Evolutionary conservation across 768 basidiomycete species (phyloP).

Genomic region (Amanita polypyramis): DNA sequence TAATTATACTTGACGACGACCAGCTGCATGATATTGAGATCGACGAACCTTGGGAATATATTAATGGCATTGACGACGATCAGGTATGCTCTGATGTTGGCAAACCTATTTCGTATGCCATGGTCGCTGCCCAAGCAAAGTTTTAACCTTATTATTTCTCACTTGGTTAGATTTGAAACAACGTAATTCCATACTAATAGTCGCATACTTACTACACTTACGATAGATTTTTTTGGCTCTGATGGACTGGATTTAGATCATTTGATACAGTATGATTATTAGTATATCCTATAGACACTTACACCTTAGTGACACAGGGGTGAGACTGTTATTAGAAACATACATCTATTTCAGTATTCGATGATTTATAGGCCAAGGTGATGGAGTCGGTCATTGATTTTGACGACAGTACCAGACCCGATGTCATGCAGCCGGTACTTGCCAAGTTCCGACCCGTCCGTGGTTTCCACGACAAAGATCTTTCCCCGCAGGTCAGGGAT

Average conservation of each 20-base stretch:
- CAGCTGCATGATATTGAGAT: conserved; percentile 25
- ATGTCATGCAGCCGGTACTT: no score
- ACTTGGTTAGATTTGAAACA: background rate
- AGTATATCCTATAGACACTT: background rate
- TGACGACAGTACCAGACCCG: no score
- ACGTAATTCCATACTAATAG: background rate
- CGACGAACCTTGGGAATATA: conserved; percentile 54
- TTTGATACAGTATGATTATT: background rate
- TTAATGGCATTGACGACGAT: conserved; percentile 30
- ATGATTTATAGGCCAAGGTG: no score
- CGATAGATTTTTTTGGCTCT: background rate
- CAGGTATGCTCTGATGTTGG: conserved; percentile 11
- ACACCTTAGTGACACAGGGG: no score
- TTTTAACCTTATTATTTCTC: background rate
- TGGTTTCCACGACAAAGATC: no score
- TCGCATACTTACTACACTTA: background rate
- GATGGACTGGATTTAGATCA: background rate
- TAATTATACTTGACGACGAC: conserved; percentile 48
- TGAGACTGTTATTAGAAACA: no score
- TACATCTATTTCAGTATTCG: no score
- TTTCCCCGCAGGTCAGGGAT: no score
- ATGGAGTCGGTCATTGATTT: no score
- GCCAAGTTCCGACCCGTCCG: no score
- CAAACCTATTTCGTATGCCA: conserved; percentile 29
- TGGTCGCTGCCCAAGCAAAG: conserved; percentile 16